Percentiles rank a stretch among this genome's conserved stretches.
These are phyloP conservation scores for Eucalyptus cloeziana DNA, from an alignment of 345 rosid genomes.

Conservation along the genomic window DNA sequence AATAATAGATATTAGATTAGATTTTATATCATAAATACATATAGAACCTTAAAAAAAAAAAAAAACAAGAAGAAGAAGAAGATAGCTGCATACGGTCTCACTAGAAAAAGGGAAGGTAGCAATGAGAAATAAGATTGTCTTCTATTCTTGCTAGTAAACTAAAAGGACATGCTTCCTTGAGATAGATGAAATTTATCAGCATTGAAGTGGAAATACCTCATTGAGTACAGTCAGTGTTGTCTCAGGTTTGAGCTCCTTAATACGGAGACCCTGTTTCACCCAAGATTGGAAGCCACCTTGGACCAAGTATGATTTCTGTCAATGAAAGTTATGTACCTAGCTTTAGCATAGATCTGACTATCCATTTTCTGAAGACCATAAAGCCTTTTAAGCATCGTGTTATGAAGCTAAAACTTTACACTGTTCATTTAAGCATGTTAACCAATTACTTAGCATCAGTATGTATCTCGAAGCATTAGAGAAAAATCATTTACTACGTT, in stretches of 20 bases:
- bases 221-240: conserved; percentile 66
- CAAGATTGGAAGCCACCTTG: conserved; percentile 88
- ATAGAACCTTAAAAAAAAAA: neutral
- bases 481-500: neutral
- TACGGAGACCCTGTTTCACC: conserved; percentile 60
- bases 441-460: neutral
- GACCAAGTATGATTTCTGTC: conserved; percentile 67
- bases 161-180: neutral
- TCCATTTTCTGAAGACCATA: neutral
- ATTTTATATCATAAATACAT: neutral
- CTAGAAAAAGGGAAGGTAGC: neutral
- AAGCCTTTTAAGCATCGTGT: neutral
- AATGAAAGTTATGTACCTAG: neutral
- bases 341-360: neutral
- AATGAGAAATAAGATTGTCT: neutral
- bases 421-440: neutral
- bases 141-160: neutral
- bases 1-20: neutral
- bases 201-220: conserved; percentile 36
- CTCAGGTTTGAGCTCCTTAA: conserved; percentile 78
- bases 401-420: neutral
- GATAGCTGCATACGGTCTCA: neutral
- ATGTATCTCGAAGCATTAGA: neutral
- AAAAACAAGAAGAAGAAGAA: neutral
- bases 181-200: neutral